Evolutionary conservation across 2,329 filamentous ascomycete species (phyloP), one percentile per base, ranked within the genome.

Genomic region (Pochonia chlamydosporia): DNA sequence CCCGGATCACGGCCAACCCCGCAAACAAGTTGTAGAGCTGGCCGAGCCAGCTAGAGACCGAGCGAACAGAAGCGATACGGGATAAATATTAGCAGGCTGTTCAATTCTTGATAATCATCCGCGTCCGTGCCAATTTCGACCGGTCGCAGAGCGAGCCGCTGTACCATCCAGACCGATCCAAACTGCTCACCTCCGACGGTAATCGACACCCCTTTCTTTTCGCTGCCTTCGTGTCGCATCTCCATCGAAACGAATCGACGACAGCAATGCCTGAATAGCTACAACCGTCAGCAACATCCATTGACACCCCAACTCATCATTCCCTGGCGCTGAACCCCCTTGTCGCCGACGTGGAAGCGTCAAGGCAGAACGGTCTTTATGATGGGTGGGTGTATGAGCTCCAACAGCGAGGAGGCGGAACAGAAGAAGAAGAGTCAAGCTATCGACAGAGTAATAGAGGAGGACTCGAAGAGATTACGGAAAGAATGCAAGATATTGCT

Each of bases 401-500:
- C 85, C 56, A 87, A 81, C 66, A 85, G 85, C 65, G 90, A 90
- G 66, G 89, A 95, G 73, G 82, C 78, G 66, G 90, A 96, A 65
- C 85, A 90, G 77, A 96, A 93, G 80, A 96, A 97, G 78, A 84
- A 87, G 70, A 96, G 90, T 69, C 90, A 96, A 71, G 86, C 86
- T 67, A 99, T 99, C 64, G 93, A 99, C 71, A 87, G 87, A 69
- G 85, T 82, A 60, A 77, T 99, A 52, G 92, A 97, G 67, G 92
- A 97, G 66, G 93, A 99, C 68, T 95, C 90, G 44, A 89, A 89
- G 68, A 82, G 87, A 67, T 75, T 97, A 75, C 84, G 91, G 66
- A 82, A 90, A 74, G 93, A 99, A 86, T 97, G 93, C 89, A 99
- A 99, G 74, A 97, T 99, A 58, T 72, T 99, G 52, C 75, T 99